A percentile compares a stretch with the other conserved stretches of the same genome.
phyloP scores from a whole-genome alignment of 495 filamentous ascomycete genomes.

The Xylaria venustula region DNA sequence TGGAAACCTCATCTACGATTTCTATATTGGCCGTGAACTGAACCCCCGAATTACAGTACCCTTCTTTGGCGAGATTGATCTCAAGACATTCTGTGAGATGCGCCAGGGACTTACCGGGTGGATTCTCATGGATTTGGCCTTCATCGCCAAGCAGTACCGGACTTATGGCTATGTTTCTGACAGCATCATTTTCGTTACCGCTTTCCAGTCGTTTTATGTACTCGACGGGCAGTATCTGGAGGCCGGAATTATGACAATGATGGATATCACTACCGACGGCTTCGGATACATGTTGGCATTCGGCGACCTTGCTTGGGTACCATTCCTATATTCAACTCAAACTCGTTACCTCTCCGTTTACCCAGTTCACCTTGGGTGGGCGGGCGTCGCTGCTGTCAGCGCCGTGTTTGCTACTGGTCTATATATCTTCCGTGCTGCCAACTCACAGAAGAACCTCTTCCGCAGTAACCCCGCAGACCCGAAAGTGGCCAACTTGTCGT shows the following conservation, averaged over 20 bases:
- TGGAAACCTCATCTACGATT: slow-evolving; percentile 91
- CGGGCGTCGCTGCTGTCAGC: slow-evolving; percentile 60
- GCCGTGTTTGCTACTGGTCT: slow-evolving; percentile 69
- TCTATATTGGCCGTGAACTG: slow-evolving; percentile 94
- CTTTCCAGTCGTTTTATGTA: slow-evolving; percentile 80
- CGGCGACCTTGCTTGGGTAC: slow-evolving; percentile 91
- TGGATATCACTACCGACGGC: slow-evolving; percentile 92
- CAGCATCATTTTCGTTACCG: slow-evolving; percentile 77
- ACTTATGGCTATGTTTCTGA: slow-evolving; percentile 81
- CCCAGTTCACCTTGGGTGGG: slow-evolving; percentile 70
- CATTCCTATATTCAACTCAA: slow-evolving; percentile 85
- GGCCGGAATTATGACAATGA: slow-evolving; percentile 87
- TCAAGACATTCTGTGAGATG: slow-evolving; percentile 89
- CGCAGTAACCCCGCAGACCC: slow-evolving; percentile 85
- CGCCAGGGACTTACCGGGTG: slow-evolving; percentile 89
- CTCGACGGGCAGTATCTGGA: slow-evolving; percentile 90
- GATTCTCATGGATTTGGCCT: slow-evolving; percentile 82
- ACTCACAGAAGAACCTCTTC: slow-evolving; percentile 94
- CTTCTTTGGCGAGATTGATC: slow-evolving; percentile 77
- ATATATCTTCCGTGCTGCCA: slow-evolving; percentile 85
- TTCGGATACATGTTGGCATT: slow-evolving; percentile 98
- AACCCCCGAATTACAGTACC: slow-evolving; percentile 85
- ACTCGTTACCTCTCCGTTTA: slow-evolving; percentile 83
- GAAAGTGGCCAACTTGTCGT: slow-evolving; percentile 74
- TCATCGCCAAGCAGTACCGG: slow-evolving; percentile 83